Percentiles rank a stretch among this genome's conserved stretches.
phyloP scores from a whole-genome alignment of 305 asterid species.

The Solanum chacoense region DNA sequence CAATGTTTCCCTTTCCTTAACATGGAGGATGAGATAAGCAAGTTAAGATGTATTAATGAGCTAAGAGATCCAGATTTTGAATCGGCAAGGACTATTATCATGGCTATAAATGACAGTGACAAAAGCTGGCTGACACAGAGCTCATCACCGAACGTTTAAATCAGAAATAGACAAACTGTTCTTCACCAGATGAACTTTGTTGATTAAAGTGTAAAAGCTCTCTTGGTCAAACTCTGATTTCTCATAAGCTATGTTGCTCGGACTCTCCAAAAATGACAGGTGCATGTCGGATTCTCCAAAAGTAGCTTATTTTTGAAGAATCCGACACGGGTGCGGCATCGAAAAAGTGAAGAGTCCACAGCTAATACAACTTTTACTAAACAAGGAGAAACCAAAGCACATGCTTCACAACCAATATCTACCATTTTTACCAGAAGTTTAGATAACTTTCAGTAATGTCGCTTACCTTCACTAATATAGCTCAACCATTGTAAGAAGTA shows the following conservation, averaged over 20 bases:
- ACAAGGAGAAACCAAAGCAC: neutral
- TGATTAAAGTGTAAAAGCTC: neutral
- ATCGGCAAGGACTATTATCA: neutral
- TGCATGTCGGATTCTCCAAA: neutral
- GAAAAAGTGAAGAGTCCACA: neutral
- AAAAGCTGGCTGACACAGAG: neutral
- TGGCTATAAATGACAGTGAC: neutral
- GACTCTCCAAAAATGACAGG: neutral
- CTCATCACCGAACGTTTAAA: neutral
- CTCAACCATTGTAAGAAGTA: neutral
- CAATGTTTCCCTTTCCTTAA: neutral
- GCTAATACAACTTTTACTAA: neutral
- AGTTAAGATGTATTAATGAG: neutral
- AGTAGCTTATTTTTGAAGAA: neutral
- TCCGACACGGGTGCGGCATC: neutral
- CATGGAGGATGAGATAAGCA: neutral
- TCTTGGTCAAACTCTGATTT: neutral
- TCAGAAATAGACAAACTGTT: neutral
- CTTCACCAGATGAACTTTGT: neutral
- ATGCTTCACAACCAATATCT: neutral
- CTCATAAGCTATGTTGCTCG: neutral
- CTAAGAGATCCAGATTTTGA: neutral
- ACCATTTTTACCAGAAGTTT: neutral
- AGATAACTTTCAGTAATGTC: neutral
- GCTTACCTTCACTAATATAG: neutral